Evolutionary conservation across 139 green algal species (phyloP), one percentile per base, ranked within the genome.

Genomic region (Gonium pectorale): DNA sequence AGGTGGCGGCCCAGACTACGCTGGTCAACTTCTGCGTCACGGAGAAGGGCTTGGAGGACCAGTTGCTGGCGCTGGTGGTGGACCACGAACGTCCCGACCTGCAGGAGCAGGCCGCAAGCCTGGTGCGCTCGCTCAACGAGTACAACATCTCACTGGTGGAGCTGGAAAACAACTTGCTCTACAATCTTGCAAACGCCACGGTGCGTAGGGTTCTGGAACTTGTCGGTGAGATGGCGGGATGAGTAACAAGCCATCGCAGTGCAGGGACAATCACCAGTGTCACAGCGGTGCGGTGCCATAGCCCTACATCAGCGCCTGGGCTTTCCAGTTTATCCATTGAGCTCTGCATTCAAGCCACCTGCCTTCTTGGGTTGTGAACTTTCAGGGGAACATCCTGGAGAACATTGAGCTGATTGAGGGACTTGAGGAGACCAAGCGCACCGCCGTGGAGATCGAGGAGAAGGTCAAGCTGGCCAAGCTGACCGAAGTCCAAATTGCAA

Each of bases 71-170:
- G 19, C 92, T 96, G 54, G 94, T 97, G 44, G 95, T 98, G 26
- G 96, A 97, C 92, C 96, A 97, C 89, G 95, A 98, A 88, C 86
- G 94, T 9, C 95, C 95, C 11, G 95, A 98, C 75, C 89, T 98
- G 54, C 94, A 98, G 91, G 91, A 96, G 87, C 96, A 93, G 82
- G 97, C 97, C 94, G 96, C 92, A 37, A 88, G 94, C 85, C 93
- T 98, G 52, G 96, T 98, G 85, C 94, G 95, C 41, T 92, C 94
- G 86, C 96, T 96, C 92, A 98, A 93, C 44, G 94, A 98, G 88
- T 98, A 96, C 92, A 98, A 94, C 3, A 98, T 98, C 92, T 95
- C 95, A 85, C 90, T 98, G 24, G 96, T 96, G 89, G 92, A 97
- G 87, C 89, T 96, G 49, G 93, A 96, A 84, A 93, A 96, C 83